Evolutionary conservation across 2,329 filamentous ascomycete genomes (phyloP).

Genomic region (Cladosporium oxysporum): DNA sequence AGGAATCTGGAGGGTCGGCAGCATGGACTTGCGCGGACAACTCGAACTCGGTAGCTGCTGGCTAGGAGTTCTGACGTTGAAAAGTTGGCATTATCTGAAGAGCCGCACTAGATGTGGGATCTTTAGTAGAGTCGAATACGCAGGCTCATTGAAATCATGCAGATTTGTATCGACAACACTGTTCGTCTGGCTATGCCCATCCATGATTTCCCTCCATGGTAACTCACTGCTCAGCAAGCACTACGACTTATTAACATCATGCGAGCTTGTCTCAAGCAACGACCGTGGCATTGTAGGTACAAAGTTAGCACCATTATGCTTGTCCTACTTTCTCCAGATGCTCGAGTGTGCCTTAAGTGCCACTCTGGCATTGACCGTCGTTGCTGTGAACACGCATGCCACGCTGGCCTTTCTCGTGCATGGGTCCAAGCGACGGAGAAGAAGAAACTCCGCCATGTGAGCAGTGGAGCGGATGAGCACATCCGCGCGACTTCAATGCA

Average conservation of each 20-base stretch:
- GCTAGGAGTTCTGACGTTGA: neutral
- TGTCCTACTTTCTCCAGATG: neutral
- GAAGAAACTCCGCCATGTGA: neutral
- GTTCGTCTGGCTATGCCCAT: neutral
- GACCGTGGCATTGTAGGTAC: neutral
- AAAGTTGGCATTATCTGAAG: neutral
- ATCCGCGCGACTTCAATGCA: neutral
- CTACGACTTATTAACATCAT: neutral
- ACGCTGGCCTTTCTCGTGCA: neutral
- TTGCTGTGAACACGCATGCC: neutral
- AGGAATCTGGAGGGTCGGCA: conserved; percentile 21
- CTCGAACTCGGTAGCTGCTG: conserved; percentile 31
- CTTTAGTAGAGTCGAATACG: neutral
- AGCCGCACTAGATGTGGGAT: neutral
- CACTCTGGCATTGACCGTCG: neutral
- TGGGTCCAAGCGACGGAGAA: neutral
- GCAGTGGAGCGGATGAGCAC: neutral
- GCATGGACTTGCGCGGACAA: conserved; percentile 31
- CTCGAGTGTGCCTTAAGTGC: neutral
- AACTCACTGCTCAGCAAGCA: neutral
- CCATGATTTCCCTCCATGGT: neutral
- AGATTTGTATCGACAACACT: neutral
- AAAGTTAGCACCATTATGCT: neutral
- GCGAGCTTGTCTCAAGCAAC: too few species aligned
- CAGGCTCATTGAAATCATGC: neutral